A percentile compares a stretch with the other conserved stretches of the same genome.
Evolutionary conservation across 768 basidiomycete genomes (phyloP).

Genomic region (Lentinula raphanica): DNA sequence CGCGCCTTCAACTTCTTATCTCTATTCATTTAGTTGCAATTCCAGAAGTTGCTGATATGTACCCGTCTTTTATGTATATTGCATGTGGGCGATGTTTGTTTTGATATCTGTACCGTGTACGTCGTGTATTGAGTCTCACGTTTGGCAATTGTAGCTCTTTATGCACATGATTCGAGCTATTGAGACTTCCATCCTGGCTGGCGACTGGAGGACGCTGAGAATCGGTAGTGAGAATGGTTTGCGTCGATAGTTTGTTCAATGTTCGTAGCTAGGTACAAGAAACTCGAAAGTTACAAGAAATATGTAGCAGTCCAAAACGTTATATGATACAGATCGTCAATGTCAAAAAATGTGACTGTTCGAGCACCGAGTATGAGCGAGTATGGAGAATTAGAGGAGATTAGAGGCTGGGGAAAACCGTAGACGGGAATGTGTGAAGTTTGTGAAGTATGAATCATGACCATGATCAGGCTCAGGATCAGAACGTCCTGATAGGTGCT

Average conservation of each 20-base stretch:
- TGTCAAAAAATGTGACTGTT: not conserved
- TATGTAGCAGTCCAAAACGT: not conserved
- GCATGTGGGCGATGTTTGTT: not conserved
- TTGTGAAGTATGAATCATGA: not conserved
- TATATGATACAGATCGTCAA: not conserved
- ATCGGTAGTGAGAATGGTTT: too few species aligned
- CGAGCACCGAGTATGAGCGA: not conserved
- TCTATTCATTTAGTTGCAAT: too few species aligned
- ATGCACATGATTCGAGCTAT: too few species aligned
- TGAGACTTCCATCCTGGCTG: too few species aligned
- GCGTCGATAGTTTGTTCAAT: not conserved
- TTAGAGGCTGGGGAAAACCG: not conserved
- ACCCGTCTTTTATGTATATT: not conserved
- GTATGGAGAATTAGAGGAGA: too few species aligned
- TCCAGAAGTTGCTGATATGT: not conserved
- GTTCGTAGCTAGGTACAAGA: slow-evolving; percentile 8
- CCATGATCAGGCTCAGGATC: too few species aligned
- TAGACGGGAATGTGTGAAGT: not conserved
- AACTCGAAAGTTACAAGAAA: not conserved
- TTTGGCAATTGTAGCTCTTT: too few species aligned
- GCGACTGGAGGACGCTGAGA: too few species aligned
- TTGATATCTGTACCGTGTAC: not conserved
- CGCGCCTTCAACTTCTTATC: not conserved
- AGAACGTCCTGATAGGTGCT: not conserved
- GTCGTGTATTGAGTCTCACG: too few species aligned